Evolutionary conservation across 176 grass and related monocot genomes (phyloP), one percentile per base, ranked within the genome.

Genomic region (Typha latifolia): DNA sequence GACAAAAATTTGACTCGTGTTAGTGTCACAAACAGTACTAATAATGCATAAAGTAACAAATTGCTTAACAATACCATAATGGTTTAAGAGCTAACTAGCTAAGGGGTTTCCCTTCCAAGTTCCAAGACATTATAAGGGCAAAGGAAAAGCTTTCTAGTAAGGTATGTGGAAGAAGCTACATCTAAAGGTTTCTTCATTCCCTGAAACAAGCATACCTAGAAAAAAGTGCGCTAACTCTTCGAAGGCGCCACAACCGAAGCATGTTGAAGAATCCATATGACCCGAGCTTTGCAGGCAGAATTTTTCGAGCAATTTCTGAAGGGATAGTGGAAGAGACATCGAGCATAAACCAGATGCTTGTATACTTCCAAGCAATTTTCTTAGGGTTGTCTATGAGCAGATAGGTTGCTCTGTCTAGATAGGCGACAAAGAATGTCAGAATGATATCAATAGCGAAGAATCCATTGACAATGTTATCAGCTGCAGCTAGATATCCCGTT

Each of bases 221-320:
- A 87, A 97, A 97, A 26, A 97, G 85, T 69, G 85, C 87, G 49
- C 93, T 97, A 74, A 97, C 93, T 77, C 93, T 97, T 14, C 93
- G 82, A 22, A 97, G 85, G 79, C 93, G 88, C 89, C 93, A 97
- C 49, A 97, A 70, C 55, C 93, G 89, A 50, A 97, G 84, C 85
- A 97, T 89, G 72, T 91, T 91, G 80, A 97, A 92, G 74, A 97
- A 97, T 66, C 93, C 89, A 78, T 89, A 97, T 16, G 81, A 89
- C 34, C 81, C 76, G 12, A 97, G 75, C 6, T 51, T 80, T 15
- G 61, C 16, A 67, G 93, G 88, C 32, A 97, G 69, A 32, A 92
- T 83, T 72, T 26, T 81, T 48, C 80, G 72, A 81, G 82, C 85
- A 51, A 97, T 3, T 79, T 97, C 93, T 32, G 81, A 61, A 10